Base-by-base conservation (phyloP, 2,329 filamentous ascomycete species). In the Teratosphaeria zuluensis region DNA sequence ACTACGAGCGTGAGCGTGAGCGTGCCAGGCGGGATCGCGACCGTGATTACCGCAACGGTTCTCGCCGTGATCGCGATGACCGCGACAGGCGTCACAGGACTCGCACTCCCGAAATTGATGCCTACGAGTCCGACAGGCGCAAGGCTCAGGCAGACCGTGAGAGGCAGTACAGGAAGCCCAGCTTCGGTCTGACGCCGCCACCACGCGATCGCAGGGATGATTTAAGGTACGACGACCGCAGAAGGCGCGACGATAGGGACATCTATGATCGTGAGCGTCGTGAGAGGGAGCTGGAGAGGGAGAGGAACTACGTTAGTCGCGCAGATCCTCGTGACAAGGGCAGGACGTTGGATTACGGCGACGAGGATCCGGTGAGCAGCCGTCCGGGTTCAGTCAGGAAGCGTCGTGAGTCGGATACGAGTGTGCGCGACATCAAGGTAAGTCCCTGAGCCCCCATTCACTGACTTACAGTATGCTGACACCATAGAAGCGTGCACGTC, bases 61-160 rank as follows among this genome's bases (percentile, higher is more conserved):
- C 73, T 62, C 74, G 74, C 58, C 66, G 82, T 60, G 70, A 72
- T 58, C 72, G 75, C 63, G 73, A 74, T 30, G 63, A 67, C 59
- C 72, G 73, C 56, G 28, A 38, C 8, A 69, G 69, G 30, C 52
- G 57, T 48, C 70, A 74, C 51, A 77, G 77, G 64, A 81, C 89
- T 66, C 83, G 84, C 66, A 95, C 89, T 70, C 90, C 91, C 68
- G 94, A 97, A 74, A 84, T 84, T 59, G 92, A 99, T 76, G 84
- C 90, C 21, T 99, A 99, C 74, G 94, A 97, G 75, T 94, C 92
- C 61, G 94, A 99, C 72, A 86, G 94, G 64, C 88, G 91, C 68
- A 94, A 92, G 73, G 92, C 92, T 51, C 92, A 94, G 70, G 91
- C 92, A 59, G 92, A 96, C 71, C 87, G 95, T 54, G 95, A 97